Percentiles rank a stretch among this genome's conserved stretches.
Evolutionary conservation across 1,284 basidiomycete genomes (phyloP).

Genomic region (Puccinia triticina): DNA sequence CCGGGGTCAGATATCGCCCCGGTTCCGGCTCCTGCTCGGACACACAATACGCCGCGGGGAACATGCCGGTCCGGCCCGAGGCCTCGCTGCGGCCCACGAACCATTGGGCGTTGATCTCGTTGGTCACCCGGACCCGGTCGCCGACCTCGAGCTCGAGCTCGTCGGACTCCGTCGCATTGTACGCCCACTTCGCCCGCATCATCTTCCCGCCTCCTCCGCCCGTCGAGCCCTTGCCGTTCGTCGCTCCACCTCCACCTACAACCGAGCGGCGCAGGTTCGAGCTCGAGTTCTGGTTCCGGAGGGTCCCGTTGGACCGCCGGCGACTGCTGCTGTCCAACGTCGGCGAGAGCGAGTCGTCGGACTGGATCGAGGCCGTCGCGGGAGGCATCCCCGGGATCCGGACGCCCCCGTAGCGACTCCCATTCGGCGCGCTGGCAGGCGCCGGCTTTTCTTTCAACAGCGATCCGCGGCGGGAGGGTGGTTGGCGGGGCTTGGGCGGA

Average conservation of each 20-base stretch:
- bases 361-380: not conserved
- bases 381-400: conserved; percentile 49
- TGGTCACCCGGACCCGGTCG: conserved; percentile 42
- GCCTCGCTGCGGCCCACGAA: conserved; percentile 40
- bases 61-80: conserved; percentile 49
- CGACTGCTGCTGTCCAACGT: not conserved
- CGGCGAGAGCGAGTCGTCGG: conserved; percentile 40
- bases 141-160: conserved; percentile 42
- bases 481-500: conserved; percentile 14
- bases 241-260: not conserved
- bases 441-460: not conserved
- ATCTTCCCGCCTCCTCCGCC: not conserved
- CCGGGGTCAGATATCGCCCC: conserved; percentile 1
- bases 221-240: conserved; percentile 1
- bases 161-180: conserved; percentile 37
- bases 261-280: conserved; percentile 17
- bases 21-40: not conserved
- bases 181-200: conserved; percentile 50
- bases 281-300: conserved; percentile 11
- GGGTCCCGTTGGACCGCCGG: not conserved
- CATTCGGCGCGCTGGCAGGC: not conserved
- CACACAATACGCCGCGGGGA: conserved; percentile 49
- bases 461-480: conserved; percentile 20
- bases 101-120: conserved; percentile 47
- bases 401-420: conserved; percentile 38